Evolutionary conservation across 441 rosid species (phyloP).

Genomic region (California macrophylla): DNA sequence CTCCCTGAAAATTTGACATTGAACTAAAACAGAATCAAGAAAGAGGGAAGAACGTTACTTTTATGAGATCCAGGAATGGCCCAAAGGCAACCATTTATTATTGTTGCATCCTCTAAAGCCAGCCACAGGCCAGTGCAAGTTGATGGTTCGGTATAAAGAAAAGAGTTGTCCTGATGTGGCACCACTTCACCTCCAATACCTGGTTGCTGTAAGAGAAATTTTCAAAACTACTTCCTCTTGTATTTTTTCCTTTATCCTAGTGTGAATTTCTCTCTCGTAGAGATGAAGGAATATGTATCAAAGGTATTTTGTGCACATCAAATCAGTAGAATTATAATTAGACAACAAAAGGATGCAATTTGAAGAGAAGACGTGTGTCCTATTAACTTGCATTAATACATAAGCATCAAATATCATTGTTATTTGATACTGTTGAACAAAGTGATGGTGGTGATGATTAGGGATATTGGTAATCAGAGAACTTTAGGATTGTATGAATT

Average conservation of each 20-base stretch:
- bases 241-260: not conserved
- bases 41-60: conserved; percentile 30
- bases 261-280: not conserved
- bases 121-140: conserved; percentile 91
- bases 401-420: not conserved
- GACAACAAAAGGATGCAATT: not conserved
- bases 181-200: conserved; percentile 95
- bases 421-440: too few relatives aligned
- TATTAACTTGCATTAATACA: not conserved
- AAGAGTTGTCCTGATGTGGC: conserved; percentile 90
- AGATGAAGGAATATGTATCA: not conserved
- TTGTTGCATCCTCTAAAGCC: conserved; percentile 87
- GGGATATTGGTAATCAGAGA: too few relatives aligned
- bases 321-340: not conserved
- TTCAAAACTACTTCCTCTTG: not conserved
- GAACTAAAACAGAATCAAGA: not conserved
- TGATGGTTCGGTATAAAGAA: conserved; percentile 73
- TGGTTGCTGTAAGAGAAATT: conserved; percentile 61
- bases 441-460: too few relatives aligned
- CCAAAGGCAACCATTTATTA: conserved; percentile 82
- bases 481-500: too few relatives aligned
- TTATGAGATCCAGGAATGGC: conserved; percentile 93
- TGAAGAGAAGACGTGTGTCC: not conserved
- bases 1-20: conserved; percentile 1
- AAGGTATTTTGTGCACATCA: not conserved